Percentiles rank a stretch among this genome's conserved stretches.
Evolutionary conservation across 2,329 filamentous ascomycete species (phyloP).

Genomic region (Pseudogymnoascus sp.): DNA sequence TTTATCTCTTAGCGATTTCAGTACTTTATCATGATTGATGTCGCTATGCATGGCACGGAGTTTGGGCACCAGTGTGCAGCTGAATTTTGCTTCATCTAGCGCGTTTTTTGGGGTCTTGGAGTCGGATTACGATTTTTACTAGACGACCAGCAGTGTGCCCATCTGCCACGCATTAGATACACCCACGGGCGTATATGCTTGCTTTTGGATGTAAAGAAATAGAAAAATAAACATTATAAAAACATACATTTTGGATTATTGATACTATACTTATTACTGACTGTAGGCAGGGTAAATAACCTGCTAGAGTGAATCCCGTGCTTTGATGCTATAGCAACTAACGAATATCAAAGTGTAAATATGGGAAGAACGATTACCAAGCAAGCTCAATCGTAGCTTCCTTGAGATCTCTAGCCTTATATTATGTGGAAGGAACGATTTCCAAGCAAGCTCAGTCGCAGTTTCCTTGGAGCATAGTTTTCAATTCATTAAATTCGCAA

Average conservation of each 20-base stretch:
- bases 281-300: too few species aligned
- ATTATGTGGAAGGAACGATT: background rate
- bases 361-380: background rate
- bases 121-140: background rate
- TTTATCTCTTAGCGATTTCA: background rate
- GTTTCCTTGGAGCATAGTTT: background rate
- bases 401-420: background rate
- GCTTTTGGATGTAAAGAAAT: background rate
- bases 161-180: constrained; percentile 1
- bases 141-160: background rate
- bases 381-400: background rate
- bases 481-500: constrained; percentile 3
- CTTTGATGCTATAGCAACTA: background rate
- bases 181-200: background rate
- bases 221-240: background rate
- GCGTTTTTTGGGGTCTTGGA: background rate
- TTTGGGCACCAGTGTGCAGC: background rate
- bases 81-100: background rate
- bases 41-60: background rate
- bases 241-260: background rate
- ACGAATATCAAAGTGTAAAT: background rate
- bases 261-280: background rate
- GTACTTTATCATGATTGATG: background rate
- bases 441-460: background rate
- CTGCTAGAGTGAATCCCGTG: background rate